phyloP scores from a whole-genome alignment of 495 filamentous ascomycete genomes.

The Corynascus novoguineensis region DNA sequence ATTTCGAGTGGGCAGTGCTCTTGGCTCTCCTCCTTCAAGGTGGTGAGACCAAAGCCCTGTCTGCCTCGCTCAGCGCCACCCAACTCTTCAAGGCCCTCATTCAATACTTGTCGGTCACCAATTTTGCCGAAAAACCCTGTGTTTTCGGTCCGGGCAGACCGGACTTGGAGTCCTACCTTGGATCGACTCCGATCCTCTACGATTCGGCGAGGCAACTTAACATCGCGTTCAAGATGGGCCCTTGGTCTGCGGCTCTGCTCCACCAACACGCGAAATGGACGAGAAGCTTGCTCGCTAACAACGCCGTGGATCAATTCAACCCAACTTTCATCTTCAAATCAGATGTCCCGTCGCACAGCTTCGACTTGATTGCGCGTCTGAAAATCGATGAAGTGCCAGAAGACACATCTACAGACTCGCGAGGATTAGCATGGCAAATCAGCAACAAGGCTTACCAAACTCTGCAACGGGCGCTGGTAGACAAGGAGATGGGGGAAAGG shows the following conservation, averaged over 20 bases:
- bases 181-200: slow-evolving; percentile 48
- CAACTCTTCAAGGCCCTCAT: slow-evolving; percentile 90
- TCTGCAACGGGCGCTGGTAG: slow-evolving; percentile 56
- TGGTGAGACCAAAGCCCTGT: slow-evolving; percentile 66
- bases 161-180: slow-evolving; percentile 31
- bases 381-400: slow-evolving; percentile 15
- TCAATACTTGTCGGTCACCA: slow-evolving; percentile 70
- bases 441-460: slow-evolving; percentile 53
- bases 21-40: slow-evolving; percentile 76
- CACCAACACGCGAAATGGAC: slow-evolving; percentile 67
- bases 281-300: slow-evolving; percentile 65
- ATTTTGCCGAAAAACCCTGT: slow-evolving; percentile 60
- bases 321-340: slow-evolving; percentile 71
- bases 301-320: slow-evolving; percentile 72
- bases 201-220: slow-evolving; percentile 72
- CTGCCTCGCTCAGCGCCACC: slow-evolving; percentile 77
- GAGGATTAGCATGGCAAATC: slow-evolving; percentile 33
- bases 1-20: slow-evolving; percentile 81
- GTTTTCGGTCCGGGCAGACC: slow-evolving; percentile 39
- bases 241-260: slow-evolving; percentile 70
- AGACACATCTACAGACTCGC: slow-evolving; percentile 24
- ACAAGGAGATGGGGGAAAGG: slow-evolving; percentile 54
- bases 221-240: slow-evolving; percentile 83
- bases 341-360: slow-evolving; percentile 61
- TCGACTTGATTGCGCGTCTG: slow-evolving; percentile 55